Evolutionary conservation across 2,329 filamentous ascomycete genomes (phyloP), one percentile per base, ranked within the genome.

Genomic region (Hypocreales sp.): DNA sequence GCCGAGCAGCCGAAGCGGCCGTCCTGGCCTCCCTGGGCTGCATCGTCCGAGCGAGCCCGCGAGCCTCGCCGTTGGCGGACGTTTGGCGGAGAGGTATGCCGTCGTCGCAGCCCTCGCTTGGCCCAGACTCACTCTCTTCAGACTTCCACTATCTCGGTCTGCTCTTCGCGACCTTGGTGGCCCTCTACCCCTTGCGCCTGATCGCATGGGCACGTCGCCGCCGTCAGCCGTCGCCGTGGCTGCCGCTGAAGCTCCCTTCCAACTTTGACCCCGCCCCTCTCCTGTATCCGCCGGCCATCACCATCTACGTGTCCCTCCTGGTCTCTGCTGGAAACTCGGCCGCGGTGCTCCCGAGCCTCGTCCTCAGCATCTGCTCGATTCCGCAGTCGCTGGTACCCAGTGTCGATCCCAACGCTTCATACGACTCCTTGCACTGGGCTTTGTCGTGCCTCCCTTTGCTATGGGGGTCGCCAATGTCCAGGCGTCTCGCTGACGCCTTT

Each of bases 181-280:
- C 51, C 5, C 40, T 67, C 9, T 80, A 81, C 39, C 76, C 76
- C 3, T 29, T 77, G 21, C 60, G 73, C 31, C 50, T 77, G n/a
- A 42, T 61, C 5, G 37, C 53, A 12, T 67, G 67, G 60, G 52
- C 57, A 2, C 58, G 61, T 31, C 46, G 45, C 13, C 50, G 53
- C 15, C 47, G 51, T 12, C 46, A 37, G 5, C 50, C 60, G 4
- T 49, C 50, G n/a, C 49, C 36, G 16, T 40, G 36, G 31, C 38
- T 60, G 17, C 55, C 59, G 2, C 41, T 75, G 20, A 46, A 46
- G 17, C 58, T 93, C 20, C 83, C 84, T 1, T 57, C 72, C 4
- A 64, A 69, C n/a, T 92, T 94, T 51, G 87, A 95, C 44, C 86
- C 84, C 3, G 87, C 87, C 6, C 82, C 86, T 8, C 62, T 93